A percentile compares a stretch with the other conserved stretches of the same genome.
Evolutionary conservation across 2,329 filamentous ascomycete genomes (phyloP).

Genomic region (Neonectria ditissima): DNA sequence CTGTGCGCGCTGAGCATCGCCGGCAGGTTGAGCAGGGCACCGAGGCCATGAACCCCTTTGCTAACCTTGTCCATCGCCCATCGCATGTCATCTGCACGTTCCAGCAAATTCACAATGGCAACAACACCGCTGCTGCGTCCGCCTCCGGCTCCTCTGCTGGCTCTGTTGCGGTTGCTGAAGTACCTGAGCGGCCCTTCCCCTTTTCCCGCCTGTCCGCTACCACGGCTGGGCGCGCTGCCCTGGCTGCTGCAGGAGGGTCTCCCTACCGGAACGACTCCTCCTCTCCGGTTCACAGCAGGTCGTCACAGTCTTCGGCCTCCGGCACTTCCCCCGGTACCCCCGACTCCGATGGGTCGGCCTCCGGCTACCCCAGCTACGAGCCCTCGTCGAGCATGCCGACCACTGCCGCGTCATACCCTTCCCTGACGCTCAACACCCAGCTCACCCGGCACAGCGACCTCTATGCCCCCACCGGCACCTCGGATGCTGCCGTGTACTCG

Average conservation of each 20-base stretch:
- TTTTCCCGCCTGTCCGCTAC: not conserved
- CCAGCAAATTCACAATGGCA: too few relatives aligned
- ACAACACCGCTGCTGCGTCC: not conserved
- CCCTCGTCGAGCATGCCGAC: constrained; percentile 31
- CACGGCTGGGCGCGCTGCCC: constrained; percentile 30
- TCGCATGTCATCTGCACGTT: too few relatives aligned
- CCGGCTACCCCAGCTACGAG: constrained; percentile 43
- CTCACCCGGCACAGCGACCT: constrained; percentile 33
- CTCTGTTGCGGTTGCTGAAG: constrained; percentile 12
- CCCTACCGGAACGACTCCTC: constrained; percentile 45
- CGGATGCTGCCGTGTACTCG: constrained; percentile 29
- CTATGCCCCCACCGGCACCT: constrained; percentile 36
- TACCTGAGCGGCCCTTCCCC: constrained; percentile 39
- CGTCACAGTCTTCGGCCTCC: constrained; percentile 33
- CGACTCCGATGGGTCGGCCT: constrained; percentile 32
- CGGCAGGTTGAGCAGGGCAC: not conserved
- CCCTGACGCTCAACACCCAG: constrained; percentile 33
- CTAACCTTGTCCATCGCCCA: constrained; percentile 23
- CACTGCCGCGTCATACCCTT: constrained; percentile 32
- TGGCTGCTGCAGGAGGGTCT: constrained; percentile 35
- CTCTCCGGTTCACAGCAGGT: constrained; percentile 41
- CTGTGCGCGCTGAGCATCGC: too few relatives aligned
- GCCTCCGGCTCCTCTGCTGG: not conserved
- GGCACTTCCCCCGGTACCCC: constrained; percentile 38
- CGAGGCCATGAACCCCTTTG: not conserved